Conservation (phyloP, 176 grass and related monocot species). For the Rhynchospora breviuscula region DNA sequence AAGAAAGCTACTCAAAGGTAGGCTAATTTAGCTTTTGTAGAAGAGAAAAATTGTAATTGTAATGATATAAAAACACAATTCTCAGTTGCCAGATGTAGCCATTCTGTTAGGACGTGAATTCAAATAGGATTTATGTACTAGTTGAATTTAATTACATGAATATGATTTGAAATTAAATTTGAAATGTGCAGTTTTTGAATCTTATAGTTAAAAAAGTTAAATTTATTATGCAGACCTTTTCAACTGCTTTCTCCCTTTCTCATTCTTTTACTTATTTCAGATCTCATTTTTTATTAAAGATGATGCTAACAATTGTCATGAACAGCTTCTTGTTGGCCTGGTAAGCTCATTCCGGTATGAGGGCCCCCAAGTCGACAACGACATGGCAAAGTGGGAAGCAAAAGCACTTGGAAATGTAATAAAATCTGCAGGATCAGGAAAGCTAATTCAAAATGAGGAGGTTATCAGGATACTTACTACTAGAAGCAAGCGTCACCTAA, state of each 20-base stretch:
- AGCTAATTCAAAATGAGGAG: conserved; percentile 34
- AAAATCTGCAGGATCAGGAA: conserved; percentile 12
- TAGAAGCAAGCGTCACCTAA: conserved; percentile 72
- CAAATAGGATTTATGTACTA: not conserved
- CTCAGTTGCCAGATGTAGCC: not conserved
- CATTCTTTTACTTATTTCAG: not conserved
- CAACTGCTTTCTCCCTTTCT: not conserved
- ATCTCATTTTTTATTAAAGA: not conserved
- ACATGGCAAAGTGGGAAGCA: conserved; percentile 62
- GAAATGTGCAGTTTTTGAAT: not conserved
- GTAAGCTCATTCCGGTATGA: conserved; percentile 69
- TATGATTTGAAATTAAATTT: not conserved
- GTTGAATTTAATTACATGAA: not conserved
- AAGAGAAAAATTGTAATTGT: not conserved
- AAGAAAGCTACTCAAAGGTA: conserved; percentile 43
- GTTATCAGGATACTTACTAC: conserved; percentile 56
- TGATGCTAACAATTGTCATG: not conserved
- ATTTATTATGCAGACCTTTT: not conserved
- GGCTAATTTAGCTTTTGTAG: not conserved
- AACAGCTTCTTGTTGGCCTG: conserved; percentile 61
- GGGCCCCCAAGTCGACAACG: conserved; percentile 36
- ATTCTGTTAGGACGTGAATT: not conserved
- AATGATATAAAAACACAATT: not conserved
- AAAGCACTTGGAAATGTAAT: conserved; percentile 34
- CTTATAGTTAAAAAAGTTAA: not conserved